phyloP scores from a whole-genome alignment of 495 filamentous ascomycete species.

The Penicillium subrubescens region DNA sequence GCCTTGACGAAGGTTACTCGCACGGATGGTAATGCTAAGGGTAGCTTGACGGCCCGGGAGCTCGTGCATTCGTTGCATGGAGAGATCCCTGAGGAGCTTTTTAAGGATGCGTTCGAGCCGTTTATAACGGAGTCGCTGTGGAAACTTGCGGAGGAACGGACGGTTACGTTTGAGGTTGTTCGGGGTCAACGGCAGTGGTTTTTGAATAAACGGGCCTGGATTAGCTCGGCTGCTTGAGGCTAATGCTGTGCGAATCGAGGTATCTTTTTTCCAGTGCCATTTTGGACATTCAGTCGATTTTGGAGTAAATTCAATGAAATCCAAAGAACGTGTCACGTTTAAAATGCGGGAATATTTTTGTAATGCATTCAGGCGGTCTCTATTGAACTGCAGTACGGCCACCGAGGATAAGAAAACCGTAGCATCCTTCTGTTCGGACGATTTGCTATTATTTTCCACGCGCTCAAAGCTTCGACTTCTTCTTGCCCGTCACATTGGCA shows the following conservation, averaged over 20 bases:
- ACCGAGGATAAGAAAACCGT: neutral
- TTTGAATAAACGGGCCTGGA: slow-evolving; percentile 8
- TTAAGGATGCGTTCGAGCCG: slow-evolving; percentile 41
- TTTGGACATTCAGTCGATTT: neutral
- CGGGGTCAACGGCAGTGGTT: slow-evolving; percentile 11
- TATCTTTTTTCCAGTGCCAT: neutral
- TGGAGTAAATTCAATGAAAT: neutral
- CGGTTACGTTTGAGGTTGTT: slow-evolving; percentile 41
- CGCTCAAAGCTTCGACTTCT: slow-evolving; percentile 63
- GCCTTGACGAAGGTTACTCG: slow-evolving; percentile 22
- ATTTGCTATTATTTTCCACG: neutral
- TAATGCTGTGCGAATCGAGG: neutral
- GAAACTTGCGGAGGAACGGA: slow-evolving; percentile 53
- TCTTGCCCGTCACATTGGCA: slow-evolving; percentile 59
- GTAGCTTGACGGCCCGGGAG: slow-evolving; percentile 40
- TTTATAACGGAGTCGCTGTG: slow-evolving; percentile 50
- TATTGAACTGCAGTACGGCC: neutral
- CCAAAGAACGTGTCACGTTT: no score
- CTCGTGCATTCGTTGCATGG: slow-evolving; percentile 44
- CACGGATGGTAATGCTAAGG: slow-evolving; percentile 15
- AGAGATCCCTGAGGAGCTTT: slow-evolving; percentile 29
- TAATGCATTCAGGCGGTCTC: neutral
- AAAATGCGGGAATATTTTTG: neutral
- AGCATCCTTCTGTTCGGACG: neutral
- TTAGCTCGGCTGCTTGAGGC: neutral